phyloP scores from a whole-genome alignment of 441 rosid species.

The Erysimum cheiri region DNA sequence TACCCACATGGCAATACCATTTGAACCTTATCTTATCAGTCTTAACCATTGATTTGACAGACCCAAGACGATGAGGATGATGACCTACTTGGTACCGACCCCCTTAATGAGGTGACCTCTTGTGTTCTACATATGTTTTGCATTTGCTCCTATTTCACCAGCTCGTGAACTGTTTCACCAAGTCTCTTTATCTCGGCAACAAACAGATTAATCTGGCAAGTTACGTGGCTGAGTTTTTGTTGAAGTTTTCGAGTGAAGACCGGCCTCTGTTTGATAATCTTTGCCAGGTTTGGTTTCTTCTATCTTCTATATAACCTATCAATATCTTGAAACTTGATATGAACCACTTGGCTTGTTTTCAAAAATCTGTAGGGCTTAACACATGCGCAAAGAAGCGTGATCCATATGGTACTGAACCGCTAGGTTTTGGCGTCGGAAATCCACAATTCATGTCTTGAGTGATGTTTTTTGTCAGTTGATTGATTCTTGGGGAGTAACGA shows the following conservation, averaged over 20 bases:
- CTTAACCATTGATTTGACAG: slow-evolving; percentile 46
- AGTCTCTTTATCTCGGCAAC: slow-evolving; percentile 23
- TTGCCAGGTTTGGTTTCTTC: slow-evolving; percentile 61
- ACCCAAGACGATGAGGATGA: slow-evolving; percentile 70
- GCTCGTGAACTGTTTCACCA: slow-evolving; percentile 17
- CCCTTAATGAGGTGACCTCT: slow-evolving; percentile 74
- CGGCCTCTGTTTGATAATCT: slow-evolving; percentile 62
- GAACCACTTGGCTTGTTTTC: slow-evolving; percentile 25
- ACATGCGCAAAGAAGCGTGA: slow-evolving; percentile 54
- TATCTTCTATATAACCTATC: slow-evolving; percentile 5
- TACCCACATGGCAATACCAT: slow-evolving; percentile 7
- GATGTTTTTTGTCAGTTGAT: slow-evolving; percentile 19
- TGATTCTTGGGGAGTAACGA: slow-evolving; percentile 31
- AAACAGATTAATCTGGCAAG: slow-evolving; percentile 76
- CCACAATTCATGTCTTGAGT: slow-evolving; percentile 29
- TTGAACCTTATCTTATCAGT: slow-evolving; percentile 31
- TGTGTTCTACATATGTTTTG: background rate
- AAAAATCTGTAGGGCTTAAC: slow-evolving; percentile 58
- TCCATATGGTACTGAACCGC: slow-evolving; percentile 52
- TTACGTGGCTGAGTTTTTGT: slow-evolving; percentile 67
- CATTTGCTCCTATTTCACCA: background rate
- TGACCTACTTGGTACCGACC: slow-evolving; percentile 58
- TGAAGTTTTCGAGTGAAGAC: slow-evolving; percentile 58
- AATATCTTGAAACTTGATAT: slow-evolving; percentile 15
- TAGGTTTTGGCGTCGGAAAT: slow-evolving; percentile 41